phyloP scores from a whole-genome alignment of 2,329 filamentous ascomycete genomes.

The Pseudogymnoascus verrucosus region DNA sequence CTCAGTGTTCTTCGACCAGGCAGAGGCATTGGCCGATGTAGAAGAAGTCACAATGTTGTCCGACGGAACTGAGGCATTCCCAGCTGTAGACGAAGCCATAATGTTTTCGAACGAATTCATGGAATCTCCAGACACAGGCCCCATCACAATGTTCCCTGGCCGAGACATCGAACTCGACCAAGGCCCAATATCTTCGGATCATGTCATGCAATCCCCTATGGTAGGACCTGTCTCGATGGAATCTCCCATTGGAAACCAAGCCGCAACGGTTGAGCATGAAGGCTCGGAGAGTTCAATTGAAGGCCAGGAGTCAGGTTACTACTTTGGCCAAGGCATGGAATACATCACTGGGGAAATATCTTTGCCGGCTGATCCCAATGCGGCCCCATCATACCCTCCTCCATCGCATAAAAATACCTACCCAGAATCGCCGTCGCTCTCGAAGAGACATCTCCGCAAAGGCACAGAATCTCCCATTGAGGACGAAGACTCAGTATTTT shows the following conservation, averaged over 20 bases:
- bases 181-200: not conserved
- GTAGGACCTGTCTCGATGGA: not conserved
- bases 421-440: constrained; percentile 45
- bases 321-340: not conserved
- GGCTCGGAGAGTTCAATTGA: not conserved
- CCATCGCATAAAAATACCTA: constrained; percentile 45
- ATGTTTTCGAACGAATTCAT: not conserved
- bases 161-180: not conserved
- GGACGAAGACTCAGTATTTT: not conserved
- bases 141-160: not conserved
- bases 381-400: constrained; percentile 43
- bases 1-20: not conserved
- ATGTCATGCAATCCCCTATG: not conserved
- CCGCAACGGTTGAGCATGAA: not conserved
- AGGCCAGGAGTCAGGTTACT: no score
- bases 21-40: not conserved
- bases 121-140: not conserved
- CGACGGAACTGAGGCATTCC: not conserved
- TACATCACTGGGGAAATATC: not conserved
- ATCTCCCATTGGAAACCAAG: not conserved
- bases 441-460: no score
- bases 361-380: constrained; percentile 53
- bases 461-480: not conserved
- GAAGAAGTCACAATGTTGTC: not conserved
- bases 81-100: not conserved